These are phyloP conservation scores for Incumbomyces delicatus DNA, from an alignment of 2,329 filamentous ascomycete species.

Conservation along the genomic window DNA sequence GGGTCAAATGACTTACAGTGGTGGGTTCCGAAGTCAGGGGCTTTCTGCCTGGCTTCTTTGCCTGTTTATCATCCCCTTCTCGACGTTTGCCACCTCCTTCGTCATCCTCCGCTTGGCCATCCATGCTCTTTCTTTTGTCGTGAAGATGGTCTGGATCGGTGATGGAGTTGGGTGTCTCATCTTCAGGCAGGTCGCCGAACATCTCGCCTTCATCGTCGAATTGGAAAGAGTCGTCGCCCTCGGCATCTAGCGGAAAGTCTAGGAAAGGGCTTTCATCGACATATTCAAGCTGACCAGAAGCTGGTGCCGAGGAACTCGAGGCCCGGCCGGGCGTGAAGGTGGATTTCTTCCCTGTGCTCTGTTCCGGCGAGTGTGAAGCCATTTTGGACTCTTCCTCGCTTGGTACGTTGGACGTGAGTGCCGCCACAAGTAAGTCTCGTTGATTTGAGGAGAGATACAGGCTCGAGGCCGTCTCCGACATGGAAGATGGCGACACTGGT, in stretches of 20 bases:
- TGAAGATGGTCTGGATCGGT: conserved; percentile 33
- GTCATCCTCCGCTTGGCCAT: conserved; percentile 44
- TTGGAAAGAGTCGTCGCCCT: conserved; percentile 62
- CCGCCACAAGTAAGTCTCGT: conserved; percentile 64
- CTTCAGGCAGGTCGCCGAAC: conserved; percentile 63
- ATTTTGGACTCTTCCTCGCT: conserved; percentile 3
- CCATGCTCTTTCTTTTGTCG: conserved; percentile 49
- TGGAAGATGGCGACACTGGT: conserved; percentile 11
- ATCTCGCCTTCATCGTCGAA: conserved; percentile 59
- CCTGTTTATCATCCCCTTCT: conserved; percentile 72
- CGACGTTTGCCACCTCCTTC: conserved; percentile 61
- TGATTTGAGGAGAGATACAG: conserved; percentile 67
- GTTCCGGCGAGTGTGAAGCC: background rate
- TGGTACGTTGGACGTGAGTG: conserved; percentile 59
- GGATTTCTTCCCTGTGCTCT: background rate
- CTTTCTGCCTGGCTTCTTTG: conserved; percentile 95
- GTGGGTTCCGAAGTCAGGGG: conserved; percentile 91
- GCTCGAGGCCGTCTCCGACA: conserved; percentile 32
- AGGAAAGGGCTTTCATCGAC: conserved; percentile 68
- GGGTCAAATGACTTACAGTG: conserved; percentile 56
- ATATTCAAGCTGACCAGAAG: conserved; percentile 42
- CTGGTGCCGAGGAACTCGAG: conserved; percentile 27
- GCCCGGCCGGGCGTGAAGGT: background rate
- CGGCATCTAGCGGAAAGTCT: conserved; percentile 71
- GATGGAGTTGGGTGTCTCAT: conserved; percentile 27